A percentile compares a stretch with the other conserved stretches of the same genome.
phyloP scores from a whole-genome alignment of 2,329 filamentous ascomycete genomes.

The Fusarium sp. region DNA sequence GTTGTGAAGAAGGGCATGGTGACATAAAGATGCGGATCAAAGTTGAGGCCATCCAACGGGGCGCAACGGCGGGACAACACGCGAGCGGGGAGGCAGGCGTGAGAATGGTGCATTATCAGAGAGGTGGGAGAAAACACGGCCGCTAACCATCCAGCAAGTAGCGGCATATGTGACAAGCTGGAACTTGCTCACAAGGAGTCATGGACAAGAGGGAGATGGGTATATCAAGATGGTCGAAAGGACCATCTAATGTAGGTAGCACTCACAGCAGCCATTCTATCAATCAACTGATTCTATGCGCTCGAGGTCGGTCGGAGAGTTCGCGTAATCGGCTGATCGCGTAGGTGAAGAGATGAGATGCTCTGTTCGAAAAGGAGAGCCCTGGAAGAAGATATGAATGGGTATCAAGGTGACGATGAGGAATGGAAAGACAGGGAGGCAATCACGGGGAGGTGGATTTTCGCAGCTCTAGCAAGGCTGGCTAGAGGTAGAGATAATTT shows the following conservation, averaged over 20 bases:
- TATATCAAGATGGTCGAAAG: conserved; percentile 29
- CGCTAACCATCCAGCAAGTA: neutral
- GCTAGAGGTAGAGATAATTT: conserved; percentile 49
- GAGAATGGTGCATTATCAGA: neutral
- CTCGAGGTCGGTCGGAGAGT: conserved; percentile 37
- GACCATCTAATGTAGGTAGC: conserved; percentile 30
- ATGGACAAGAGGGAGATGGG: conserved; percentile 17
- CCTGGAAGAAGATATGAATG: conserved; percentile 40
- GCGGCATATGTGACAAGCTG: conserved; percentile 11
- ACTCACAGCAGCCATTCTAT: conserved; percentile 58
- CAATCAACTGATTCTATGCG: conserved; percentile 46
- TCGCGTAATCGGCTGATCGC: conserved; percentile 36
- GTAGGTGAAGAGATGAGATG: conserved; percentile 21
- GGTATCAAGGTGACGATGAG: conserved; percentile 48
- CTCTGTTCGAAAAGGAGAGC: conserved; percentile 33
- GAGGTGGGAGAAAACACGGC: neutral
- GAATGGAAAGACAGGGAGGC: conserved; percentile 43
- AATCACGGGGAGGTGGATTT: conserved; percentile 47
- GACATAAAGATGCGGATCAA: conserved; percentile 24
- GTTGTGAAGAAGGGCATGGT: conserved; percentile 14
- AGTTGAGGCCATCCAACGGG: conserved; percentile 29
- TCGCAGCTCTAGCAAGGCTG: conserved; percentile 47
- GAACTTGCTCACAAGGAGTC: conserved; percentile 4
- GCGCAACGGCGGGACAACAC: conserved; percentile 38
- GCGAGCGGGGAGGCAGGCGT: conserved; percentile 31